These are phyloP conservation scores for Flaveria sonorensis DNA, from an alignment of 129 eudicot genomes.

Conservation along the genomic window DNA sequence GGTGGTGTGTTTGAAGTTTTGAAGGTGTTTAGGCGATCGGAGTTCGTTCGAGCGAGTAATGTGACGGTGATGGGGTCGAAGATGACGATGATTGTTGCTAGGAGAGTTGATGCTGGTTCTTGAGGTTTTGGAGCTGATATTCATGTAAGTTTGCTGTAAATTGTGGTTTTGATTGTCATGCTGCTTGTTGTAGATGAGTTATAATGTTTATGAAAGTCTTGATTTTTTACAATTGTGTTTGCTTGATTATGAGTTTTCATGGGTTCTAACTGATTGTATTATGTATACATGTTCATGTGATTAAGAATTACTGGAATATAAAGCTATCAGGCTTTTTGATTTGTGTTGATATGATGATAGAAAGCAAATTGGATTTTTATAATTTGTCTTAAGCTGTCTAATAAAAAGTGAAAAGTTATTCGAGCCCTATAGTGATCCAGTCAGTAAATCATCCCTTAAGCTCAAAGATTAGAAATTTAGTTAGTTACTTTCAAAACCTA, in stretches of 20 bases:
- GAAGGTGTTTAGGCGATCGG: conserved; percentile 57
- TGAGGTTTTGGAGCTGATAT: conserved; percentile 21
- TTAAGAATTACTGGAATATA: too few species aligned
- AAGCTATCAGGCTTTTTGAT: not conserved
- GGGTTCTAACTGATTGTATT: not conserved
- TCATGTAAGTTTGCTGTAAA: conserved; percentile 27
- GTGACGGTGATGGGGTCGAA: conserved; percentile 52
- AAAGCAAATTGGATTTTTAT: too few species aligned
- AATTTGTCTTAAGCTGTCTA: too few species aligned
- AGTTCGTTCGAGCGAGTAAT: conserved; percentile 46
- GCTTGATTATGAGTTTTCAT: conserved; percentile 2
- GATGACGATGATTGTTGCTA: conserved; percentile 60
- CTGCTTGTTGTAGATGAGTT: conserved; percentile 4
- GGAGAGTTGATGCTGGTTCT: conserved; percentile 30
- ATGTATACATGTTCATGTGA: not conserved
- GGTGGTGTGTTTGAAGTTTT: conserved; percentile 47
- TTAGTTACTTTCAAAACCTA: not conserved
- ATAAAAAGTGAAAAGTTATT: not conserved
- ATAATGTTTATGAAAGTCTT: conserved; percentile 1
- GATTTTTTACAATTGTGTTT: not conserved
- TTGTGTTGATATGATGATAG: not conserved
- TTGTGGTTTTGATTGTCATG: conserved; percentile 1
- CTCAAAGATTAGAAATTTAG: not conserved
- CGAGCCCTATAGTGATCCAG: not conserved
- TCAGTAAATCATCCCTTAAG: not conserved